Evolutionary conservation across 2,329 filamentous ascomycete species (phyloP), one percentile per base, ranked within the genome.

Genomic region (Pseudomassariella vexata): DNA sequence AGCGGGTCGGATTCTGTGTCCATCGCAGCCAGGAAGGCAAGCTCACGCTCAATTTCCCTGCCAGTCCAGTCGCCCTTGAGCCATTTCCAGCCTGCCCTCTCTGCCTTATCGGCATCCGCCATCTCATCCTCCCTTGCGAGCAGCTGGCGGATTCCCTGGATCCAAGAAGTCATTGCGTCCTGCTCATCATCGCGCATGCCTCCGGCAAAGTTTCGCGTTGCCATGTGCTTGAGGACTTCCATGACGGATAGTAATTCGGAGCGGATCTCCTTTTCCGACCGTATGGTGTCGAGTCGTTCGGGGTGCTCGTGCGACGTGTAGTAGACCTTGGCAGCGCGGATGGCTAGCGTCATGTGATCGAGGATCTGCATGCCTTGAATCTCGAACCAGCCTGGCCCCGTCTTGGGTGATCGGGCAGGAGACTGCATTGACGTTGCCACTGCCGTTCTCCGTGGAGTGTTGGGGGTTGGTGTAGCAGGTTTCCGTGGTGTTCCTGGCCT

Each of bases 331-430:
- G 92, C 92, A 2, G 90, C 88, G 32, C 88, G 79, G 45, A 98
- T 96, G n/a, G 90, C 90, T 32, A 96, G 70, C 1, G 92, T 98
- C 53, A 92, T 83, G 32, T 94, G 80, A 55, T 96, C 90, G 35
- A 96, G 74, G 22, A 98, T 78, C 50, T 94, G 85, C 67, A 96
- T 79, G 12, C 90, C 92, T 56, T 95, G 86, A 15, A 94, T 73
- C 57, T 95, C 87, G 55, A 84, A 77, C 79, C 84, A 94, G 7
- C 79, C 81, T 43, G 78, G 76, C 14, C 68, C 65, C 11, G 52
- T 50, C 19, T 52, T 55, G 5, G 50, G 49, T 12, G 49, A 48
- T 26, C 40, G 40, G 36, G 23, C 39, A 28, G 34, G 32, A 34
- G 16, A 34, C 30, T 37, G 35, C 26, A 17, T 36, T 31, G 26